Percentiles rank a stretch among this genome's conserved stretches.
Evolutionary conservation across 495 filamentous ascomycete species (phyloP).

Genomic region (Penicillium dipodomyicola): DNA sequence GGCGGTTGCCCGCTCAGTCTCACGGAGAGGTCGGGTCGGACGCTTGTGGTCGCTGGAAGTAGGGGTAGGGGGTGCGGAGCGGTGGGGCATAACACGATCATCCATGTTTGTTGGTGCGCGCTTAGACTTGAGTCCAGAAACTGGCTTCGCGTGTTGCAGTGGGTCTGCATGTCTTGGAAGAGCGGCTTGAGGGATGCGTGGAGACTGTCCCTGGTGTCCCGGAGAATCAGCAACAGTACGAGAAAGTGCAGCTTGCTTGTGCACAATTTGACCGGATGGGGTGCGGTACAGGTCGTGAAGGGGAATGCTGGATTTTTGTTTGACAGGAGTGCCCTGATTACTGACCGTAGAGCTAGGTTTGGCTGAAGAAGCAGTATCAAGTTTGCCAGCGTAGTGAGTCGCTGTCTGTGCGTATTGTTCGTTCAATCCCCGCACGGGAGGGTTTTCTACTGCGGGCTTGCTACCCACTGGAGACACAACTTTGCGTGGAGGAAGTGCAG

Average conservation of each 20-base stretch:
- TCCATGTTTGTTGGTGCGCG: conserved; percentile 21
- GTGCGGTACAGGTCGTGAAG: conserved; percentile 47
- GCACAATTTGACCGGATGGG: conserved; percentile 31
- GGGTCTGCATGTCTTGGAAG: conserved; percentile 14
- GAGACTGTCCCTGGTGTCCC: conserved; percentile 3
- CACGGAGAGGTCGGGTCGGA: conserved; percentile 1
- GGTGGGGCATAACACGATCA: conserved; percentile 8
- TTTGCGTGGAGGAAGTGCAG: conserved; percentile 8
- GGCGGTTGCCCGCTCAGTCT: conserved; percentile 19
- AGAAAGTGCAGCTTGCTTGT: conserved; percentile 12
- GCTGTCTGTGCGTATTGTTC: conserved; percentile 18
- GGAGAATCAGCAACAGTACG: conserved; percentile 17
- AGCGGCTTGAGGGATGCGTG: not conserved
- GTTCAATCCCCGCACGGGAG: conserved; percentile 6
- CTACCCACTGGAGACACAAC: not conserved
- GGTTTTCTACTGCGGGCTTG: conserved; percentile 1
- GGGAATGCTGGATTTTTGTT: conserved; percentile 19
- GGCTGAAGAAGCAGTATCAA: conserved; percentile 18
- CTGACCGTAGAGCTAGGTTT: conserved; percentile 20
- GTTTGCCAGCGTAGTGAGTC: conserved; percentile 9
- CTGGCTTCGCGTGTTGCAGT: conserved; percentile 8
- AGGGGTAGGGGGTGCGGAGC: conserved; percentile 12
- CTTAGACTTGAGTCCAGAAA: conserved; percentile 26
- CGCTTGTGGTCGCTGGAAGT: conserved; percentile 5
- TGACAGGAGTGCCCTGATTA: conserved; percentile 19